Evolutionary conservation across 768 basidiomycete genomes (phyloP), one percentile per base, ranked within the genome.

Genomic region (Tylopilus subfusipes): DNA sequence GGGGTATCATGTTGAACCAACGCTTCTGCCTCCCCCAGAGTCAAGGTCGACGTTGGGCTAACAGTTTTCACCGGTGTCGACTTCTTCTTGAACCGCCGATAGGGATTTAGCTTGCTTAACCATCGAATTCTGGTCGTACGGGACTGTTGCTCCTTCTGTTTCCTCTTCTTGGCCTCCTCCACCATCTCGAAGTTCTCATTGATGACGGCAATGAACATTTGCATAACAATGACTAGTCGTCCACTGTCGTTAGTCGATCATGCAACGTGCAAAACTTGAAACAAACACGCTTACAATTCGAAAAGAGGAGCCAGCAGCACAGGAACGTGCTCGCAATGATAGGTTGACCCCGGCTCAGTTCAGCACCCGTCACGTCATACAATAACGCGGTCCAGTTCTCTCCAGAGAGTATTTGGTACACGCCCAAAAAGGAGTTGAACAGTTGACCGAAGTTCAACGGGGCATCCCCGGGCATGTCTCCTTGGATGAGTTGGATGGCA

Each of bases 141-240:
- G 55, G 84, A 81, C 53, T 83, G 78, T 36, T 78, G 78, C 10
- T 76, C 82, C 74, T 86, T 83, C 70, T 97, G 95, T 56, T 86
- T 80, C 10, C 81, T 79, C 48, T 86, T 84, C 75, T 98, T 98
- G 25, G 84, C 80, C 65, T 95, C 92, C 63, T 97, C 95, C 0
- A 93, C 93, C 8, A 96, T 83, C 24, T 86, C 79, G 63, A 98
- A 98, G 70, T 95, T 96, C 76, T 94, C 93, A 65, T 94, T 91
- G 76, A 97, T 93, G 42, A 95, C 93, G 30, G 95, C 95, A 64
- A 98, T 91, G 75, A 98, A 97, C 86, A 98, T 88, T 65, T 96
- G 93, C 43, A 95, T 68, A 10, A 96, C 78, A 63, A 95, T 90
- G 76, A 93, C 94, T 94, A 54, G 42, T 52, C 36, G 60, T 43